Base-by-base conservation (phyloP, 2,329 filamentous ascomycete genomes). In the Phaeosphaeriaceae sp. region DNA sequence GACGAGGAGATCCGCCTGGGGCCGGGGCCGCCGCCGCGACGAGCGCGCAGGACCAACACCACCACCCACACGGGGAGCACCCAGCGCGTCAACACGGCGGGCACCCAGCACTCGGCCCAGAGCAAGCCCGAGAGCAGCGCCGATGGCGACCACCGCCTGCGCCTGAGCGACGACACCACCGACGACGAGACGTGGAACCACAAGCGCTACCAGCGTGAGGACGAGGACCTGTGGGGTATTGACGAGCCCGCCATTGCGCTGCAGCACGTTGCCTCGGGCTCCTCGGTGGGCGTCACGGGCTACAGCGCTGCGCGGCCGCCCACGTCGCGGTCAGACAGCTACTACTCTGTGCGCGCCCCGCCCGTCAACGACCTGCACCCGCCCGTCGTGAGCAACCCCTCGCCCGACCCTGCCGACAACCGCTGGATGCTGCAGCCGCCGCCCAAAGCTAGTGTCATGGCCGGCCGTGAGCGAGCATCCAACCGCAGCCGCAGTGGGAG, bases 361-460 rank as follows among this genome's bases (percentile, higher is more conserved):
- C 91, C 91, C 3, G 88, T 96, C 68, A 95, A 96, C 78, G 91
- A 96, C 60, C 86, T 93, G 57, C 91, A 96, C 73, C 91, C 92
- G 5, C 92, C 92, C 2, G 89, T 96, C 51, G 91, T 95, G 60
- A 92, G 87, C 76, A 91, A 88, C 78, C 90, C 86, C 56, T 90
- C 89, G 15, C 84, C 83, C 40, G 88, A 86, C 73, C 87, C 82
- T 71, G 87, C 88, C 54, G 92, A 91, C 58, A 89, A 91, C 54
- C 85, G 85, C 71, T 97, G 93, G 93, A 97, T 97, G 93, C 82
- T 96, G 51, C 92, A 96, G 72, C 93, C 93, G 1, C 92, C 93
- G 1, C 93, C 93, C n/a, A 87, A 89, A 33, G 92, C 93, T 56
- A 93, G 90, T 75, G 84, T 97, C 58, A 97, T 97, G 93, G 91